These are phyloP conservation scores for Alternaria gaisen DNA, from an alignment of 2,329 filamentous ascomycete species.

Conservation along the genomic window DNA sequence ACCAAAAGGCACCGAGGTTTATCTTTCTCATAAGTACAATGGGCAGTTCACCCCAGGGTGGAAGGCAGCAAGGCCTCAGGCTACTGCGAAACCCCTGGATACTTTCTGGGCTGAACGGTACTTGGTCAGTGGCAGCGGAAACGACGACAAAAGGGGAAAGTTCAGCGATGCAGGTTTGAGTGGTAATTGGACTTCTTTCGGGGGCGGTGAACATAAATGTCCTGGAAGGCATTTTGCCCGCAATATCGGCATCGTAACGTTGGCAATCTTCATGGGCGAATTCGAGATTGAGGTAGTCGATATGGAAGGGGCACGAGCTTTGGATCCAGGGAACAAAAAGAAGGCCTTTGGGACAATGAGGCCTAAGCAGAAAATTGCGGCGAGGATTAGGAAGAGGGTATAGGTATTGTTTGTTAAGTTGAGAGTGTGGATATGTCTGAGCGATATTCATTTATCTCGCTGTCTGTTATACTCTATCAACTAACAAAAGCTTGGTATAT, in stretches of 20 bases:
- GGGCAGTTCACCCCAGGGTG: constrained; percentile 18
- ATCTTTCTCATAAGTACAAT: constrained; percentile 18
- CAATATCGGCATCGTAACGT: constrained; percentile 22
- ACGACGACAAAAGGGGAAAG: constrained; percentile 5
- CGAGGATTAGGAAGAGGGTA: constrained; percentile 9
- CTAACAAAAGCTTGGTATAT: background rate
- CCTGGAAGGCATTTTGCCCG: constrained; percentile 27
- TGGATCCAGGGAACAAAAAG: constrained; percentile 1
- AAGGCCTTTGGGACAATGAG: constrained; percentile 16
- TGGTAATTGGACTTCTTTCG: constrained; percentile 27
- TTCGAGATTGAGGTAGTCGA: constrained; percentile 14
- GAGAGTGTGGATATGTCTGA: background rate
- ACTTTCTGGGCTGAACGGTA: constrained; percentile 29
- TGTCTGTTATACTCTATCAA: background rate
- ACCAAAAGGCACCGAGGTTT: constrained; percentile 16
- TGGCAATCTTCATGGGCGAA: constrained; percentile 16
- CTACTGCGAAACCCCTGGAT: constrained; percentile 9
- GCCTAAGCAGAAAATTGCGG: constrained; percentile 9
- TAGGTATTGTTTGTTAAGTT: background rate
- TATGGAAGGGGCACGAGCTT: background rate
- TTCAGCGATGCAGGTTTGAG: constrained; percentile 26
- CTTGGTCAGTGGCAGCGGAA: background rate
- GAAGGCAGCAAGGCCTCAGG: background rate
- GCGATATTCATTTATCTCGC: background rate
- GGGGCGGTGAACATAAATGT: constrained; percentile 31